phyloP scores from a whole-genome alignment of 805 yeast genomes.

The Wickerhamia fluorescens region DNA sequence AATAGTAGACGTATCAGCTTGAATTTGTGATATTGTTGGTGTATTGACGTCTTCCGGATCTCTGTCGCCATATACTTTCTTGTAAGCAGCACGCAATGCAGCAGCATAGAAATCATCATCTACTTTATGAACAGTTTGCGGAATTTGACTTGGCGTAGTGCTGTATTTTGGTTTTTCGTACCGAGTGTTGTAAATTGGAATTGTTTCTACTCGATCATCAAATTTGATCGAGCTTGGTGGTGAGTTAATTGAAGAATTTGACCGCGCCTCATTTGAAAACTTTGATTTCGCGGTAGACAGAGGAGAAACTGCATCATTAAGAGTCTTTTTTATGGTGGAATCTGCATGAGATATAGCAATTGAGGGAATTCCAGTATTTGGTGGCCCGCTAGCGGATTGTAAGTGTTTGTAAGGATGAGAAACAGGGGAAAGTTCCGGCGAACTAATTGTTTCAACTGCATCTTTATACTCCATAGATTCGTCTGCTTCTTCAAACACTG shows the following conservation, averaged over 20 bases:
- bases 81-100: constrained; percentile 19
- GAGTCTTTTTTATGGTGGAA: too few relatives aligned
- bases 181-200: constrained; percentile 15
- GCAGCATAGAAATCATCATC: constrained; percentile 14
- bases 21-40: constrained; percentile 1
- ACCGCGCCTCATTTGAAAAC: too few relatives aligned
- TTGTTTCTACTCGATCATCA: constrained; percentile 31
- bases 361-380: too few relatives aligned
- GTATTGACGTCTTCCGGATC: background rate
- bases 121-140: constrained; percentile 1
- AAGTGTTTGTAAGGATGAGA: constrained; percentile 4
- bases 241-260: constrained; percentile 7
- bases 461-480: constrained; percentile 3
- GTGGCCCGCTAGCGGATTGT: too few relatives aligned
- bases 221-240: constrained; percentile 26
- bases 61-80: constrained; percentile 15
- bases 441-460: too few relatives aligned
- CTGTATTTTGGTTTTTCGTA: constrained; percentile 2
- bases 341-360: too few relatives aligned
- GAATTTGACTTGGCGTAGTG: constrained; percentile 1
- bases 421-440: too few relatives aligned
- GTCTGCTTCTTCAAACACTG: constrained; percentile 4
- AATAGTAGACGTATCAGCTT: background rate
- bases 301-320: too few relatives aligned
- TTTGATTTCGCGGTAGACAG: too few relatives aligned